phyloP scores from a whole-genome alignment of 1,139 yeast genomes.

The Kodamaea plutei region DNA sequence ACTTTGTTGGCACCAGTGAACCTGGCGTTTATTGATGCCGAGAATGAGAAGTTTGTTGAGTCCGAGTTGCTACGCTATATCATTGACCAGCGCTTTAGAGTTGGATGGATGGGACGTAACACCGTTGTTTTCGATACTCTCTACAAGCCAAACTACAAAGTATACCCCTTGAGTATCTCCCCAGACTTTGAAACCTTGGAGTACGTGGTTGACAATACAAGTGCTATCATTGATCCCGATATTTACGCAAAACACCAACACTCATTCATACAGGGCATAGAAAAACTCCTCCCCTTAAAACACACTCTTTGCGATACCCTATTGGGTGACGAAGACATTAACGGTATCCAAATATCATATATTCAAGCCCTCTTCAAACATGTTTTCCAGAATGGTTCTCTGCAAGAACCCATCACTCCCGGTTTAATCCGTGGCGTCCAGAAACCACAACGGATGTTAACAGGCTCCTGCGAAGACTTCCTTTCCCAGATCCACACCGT shows the following conservation, averaged over 20 bases:
- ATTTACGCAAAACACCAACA: conserved; percentile 63
- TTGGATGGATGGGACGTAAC: conserved; percentile 28
- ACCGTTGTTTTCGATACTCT: conserved; percentile 31
- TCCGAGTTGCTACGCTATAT: conserved; percentile 31
- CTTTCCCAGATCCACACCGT: conserved; percentile 26
- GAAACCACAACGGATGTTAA: conserved; percentile 9
- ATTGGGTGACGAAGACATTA: conserved; percentile 14
- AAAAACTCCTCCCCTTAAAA: conserved; percentile 44
- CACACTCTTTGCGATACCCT: conserved; percentile 41
- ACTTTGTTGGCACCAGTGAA: conserved; percentile 86
- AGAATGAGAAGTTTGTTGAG: conserved; percentile 16
- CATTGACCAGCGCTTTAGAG: conserved; percentile 31
- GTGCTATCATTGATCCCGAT: conserved; percentile 59
- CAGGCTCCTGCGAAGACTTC: conserved; percentile 28
- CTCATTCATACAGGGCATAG: conserved; percentile 73
- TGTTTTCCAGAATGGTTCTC: conserved; percentile 26
- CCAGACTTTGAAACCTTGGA: conserved; percentile 29
- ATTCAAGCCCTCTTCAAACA: conserved; percentile 29
- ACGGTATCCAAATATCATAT: conserved; percentile 23
- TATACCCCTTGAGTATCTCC: conserved; percentile 25
- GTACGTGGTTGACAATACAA: conserved; percentile 45
- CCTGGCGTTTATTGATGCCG: conserved; percentile 56
- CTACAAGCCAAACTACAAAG: conserved; percentile 14
- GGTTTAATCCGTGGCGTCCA: no score
- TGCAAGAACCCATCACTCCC: background rate